Conservation (phyloP, 2,329 filamentous ascomycete genomes). For the Stachybotrys chlorohalonatus region DNA sequence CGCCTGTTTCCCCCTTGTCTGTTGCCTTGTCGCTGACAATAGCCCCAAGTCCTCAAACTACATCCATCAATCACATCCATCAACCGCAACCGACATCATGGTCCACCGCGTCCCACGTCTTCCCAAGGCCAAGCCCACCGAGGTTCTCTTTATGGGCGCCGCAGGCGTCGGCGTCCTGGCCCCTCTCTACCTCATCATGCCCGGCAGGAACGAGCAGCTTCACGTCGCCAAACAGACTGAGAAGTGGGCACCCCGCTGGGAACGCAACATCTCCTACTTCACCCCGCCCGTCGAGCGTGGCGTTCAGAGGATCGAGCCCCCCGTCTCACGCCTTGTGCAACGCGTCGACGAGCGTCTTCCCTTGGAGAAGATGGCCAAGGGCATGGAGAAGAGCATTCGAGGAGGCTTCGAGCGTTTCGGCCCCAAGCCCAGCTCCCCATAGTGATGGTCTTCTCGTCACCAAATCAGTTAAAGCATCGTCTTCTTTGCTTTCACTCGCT, state of each 20-base stretch:
- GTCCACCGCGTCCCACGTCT: conserved; percentile 34
- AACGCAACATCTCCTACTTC: conserved; percentile 47
- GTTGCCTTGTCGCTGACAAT: background rate
- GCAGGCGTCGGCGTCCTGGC: conserved; percentile 45
- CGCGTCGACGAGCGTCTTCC: conserved; percentile 37
- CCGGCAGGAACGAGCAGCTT: conserved; percentile 45
- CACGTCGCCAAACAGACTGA: conserved; percentile 36
- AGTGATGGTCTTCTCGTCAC: background rate
- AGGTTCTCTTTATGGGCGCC: conserved; percentile 43
- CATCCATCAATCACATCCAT: conserved; percentile 1
- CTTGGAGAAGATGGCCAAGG: conserved; percentile 40
- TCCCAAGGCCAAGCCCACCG: conserved; percentile 36
- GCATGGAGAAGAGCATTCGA: conserved; percentile 38
- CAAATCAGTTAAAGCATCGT: background rate
- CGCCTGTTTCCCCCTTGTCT: background rate
- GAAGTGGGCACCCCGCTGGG: conserved; percentile 52
- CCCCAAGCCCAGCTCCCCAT: conserved; percentile 11
- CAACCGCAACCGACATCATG: conserved; percentile 28
- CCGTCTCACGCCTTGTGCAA: conserved; percentile 34
- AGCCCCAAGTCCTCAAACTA: background rate
- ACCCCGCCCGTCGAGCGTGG: conserved; percentile 35
- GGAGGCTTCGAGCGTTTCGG: conserved; percentile 31
- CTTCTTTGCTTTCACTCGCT: background rate
- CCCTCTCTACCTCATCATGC: conserved; percentile 48
- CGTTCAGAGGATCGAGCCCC: conserved; percentile 40